Evolutionary conservation across 495 filamentous ascomycete genomes (phyloP).

Genomic region (Melanomma pulvis-pyrius): DNA sequence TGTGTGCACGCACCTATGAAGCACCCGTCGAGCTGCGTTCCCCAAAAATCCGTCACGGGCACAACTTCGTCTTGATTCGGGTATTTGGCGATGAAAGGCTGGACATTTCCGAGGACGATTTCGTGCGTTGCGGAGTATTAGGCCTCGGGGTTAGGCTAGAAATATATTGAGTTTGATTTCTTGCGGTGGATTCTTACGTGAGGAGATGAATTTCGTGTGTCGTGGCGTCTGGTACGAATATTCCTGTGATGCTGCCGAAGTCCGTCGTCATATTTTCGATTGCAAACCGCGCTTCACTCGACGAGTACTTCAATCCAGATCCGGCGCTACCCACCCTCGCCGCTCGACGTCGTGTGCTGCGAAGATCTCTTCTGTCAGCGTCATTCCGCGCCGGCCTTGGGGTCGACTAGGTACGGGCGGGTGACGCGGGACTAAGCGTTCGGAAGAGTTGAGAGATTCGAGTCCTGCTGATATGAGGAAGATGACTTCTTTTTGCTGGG

Average conservation of each 20-base stretch:
- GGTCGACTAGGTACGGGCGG: conserved; percentile 31
- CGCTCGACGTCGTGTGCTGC: conserved; percentile 46
- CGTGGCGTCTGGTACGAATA: conserved; percentile 49
- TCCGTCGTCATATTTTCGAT: conserved; percentile 57
- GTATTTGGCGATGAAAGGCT: conserved; percentile 48
- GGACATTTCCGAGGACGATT: conserved; percentile 49
- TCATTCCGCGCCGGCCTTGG: conserved; percentile 46
- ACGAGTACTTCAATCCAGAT: conserved; percentile 43
- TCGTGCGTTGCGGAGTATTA: conserved; percentile 45
- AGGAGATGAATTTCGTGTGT: conserved; percentile 45
- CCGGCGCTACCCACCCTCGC: conserved; percentile 46
- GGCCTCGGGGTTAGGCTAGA: conserved; percentile 48
- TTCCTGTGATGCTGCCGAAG: conserved; percentile 52
- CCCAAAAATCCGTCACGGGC: conserved; percentile 43
- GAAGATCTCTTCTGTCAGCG: conserved; percentile 50
- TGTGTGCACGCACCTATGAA: conserved; percentile 58
- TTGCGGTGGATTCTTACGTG: conserved; percentile 41
- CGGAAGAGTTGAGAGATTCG: conserved; percentile 48
- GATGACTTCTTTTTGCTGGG: conserved; percentile 36
- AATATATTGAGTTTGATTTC: conserved; percentile 44
- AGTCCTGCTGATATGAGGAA: conserved; percentile 46
- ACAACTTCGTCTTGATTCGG: conserved; percentile 54
- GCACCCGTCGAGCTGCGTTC: conserved; percentile 48
- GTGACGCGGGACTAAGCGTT: conserved; percentile 32
- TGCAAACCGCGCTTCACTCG: conserved; percentile 52